Percentiles rank a stretch among this genome's conserved stretches.
These are phyloP conservation scores for Rhodomyrtus psidioides DNA, from an alignment of 441 rosid genomes.

Conservation along the genomic window DNA sequence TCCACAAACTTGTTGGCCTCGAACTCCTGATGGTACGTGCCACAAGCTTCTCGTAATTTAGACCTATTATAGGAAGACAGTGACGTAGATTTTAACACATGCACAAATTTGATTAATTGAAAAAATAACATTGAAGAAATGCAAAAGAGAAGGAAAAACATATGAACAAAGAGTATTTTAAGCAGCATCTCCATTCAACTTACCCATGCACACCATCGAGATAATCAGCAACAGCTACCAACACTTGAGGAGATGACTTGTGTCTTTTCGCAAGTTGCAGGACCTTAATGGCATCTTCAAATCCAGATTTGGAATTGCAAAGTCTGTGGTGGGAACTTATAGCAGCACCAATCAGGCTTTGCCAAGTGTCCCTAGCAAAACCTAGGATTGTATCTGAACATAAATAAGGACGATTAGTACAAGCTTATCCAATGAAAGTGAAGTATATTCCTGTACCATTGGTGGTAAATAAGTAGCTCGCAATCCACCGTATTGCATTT, in stretches of 20 bases:
- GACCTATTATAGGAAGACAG: slow-evolving; percentile 24
- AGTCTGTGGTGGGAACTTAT: slow-evolving; percentile 43
- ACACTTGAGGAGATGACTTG: slow-evolving; percentile 61
- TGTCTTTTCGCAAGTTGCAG: slow-evolving; percentile 52
- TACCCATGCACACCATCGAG: slow-evolving; percentile 63
- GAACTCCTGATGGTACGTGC: slow-evolving; percentile 38
- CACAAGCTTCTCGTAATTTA: slow-evolving; percentile 20
- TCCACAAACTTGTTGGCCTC: slow-evolving; percentile 32
- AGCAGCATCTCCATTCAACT: slow-evolving; percentile 12
- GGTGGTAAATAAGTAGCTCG: neutral
- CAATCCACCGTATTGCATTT: neutral
- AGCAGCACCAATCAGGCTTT: slow-evolving; percentile 70
- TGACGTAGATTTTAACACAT: neutral
- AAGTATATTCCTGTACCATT: neutral
- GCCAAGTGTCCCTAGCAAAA: slow-evolving; percentile 47
- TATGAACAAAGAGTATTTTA: neutral
- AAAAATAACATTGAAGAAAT: neutral
- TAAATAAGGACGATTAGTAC: neutral
- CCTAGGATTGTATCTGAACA: slow-evolving; percentile 49
- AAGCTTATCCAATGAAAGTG: neutral
- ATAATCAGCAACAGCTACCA: slow-evolving; percentile 74
- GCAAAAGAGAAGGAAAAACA: neutral
- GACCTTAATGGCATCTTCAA: slow-evolving; percentile 44
- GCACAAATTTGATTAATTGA: neutral
- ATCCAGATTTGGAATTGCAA: slow-evolving; percentile 13